Evolutionary conservation across 1,284 basidiomycete genomes (phyloP), one percentile per base, ranked within the genome.

Genomic region (Wolfiporia cocos): DNA sequence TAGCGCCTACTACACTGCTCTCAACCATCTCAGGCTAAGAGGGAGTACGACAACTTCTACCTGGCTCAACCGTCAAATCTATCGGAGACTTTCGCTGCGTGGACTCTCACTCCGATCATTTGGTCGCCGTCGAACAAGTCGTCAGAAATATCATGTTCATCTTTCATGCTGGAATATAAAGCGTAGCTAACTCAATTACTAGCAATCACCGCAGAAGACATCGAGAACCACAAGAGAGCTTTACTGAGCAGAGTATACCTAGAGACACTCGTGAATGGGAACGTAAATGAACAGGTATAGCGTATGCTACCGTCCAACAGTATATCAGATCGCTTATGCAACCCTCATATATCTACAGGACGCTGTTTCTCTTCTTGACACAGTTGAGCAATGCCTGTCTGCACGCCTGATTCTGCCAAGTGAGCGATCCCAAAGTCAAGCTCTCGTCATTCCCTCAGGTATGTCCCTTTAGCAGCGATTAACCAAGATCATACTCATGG

Each of bases 101-200:
- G 52, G 43, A 29, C 52, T 1, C 28, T 60, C 19, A 54, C 40
- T 33, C 49, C 52, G 4, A 44, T 43, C 17, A 23, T 52, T 12
- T 63, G 59, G 59, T 57, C 57, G 2, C 56, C 58, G 3, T 47
- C 42, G 18, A 50, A 59, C 35, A 59, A 57, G 37, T 44, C 58
- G n/a, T n/a, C n/a, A n/a, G n/a, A n/a, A n/a, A n/a, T n/a, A n/a
- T n/a, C n/a, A n/a, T n/a, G n/a, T n/a, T n/a, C n/a, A n/a, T n/a
- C n/a, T n/a, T n/a, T n/a, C n/a, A n/a, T n/a, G n/a, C n/a, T n/a
- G n/a, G n/a, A n/a, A n/a, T n/a, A n/a, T n/a, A n/a, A n/a, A n/a
- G n/a, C n/a, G n/a, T n/a, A n/a, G n/a, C n/a, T n/a, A n/a, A n/a
- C n/a, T n/a, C n/a, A n/a, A n/a, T n/a, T n/a, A n/a, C 20, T 30